phyloP scores from a whole-genome alignment of 139 green algal genomes.

The Coelastrella sp. region DNA sequence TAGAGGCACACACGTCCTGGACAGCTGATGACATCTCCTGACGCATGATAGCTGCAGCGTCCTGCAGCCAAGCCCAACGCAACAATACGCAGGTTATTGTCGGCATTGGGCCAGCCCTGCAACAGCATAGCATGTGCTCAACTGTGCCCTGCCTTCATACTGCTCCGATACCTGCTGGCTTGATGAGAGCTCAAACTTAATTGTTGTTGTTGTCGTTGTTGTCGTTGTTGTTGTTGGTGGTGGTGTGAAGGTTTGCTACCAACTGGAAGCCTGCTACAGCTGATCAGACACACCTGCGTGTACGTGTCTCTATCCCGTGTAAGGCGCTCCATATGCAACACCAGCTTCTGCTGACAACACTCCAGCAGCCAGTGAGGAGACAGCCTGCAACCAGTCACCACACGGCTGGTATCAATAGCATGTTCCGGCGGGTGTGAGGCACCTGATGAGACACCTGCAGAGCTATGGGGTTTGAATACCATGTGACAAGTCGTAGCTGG shows the following conservation, averaged over 20 bases:
- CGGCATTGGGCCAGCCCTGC: not conserved
- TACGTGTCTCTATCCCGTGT: slow-evolving; percentile 78
- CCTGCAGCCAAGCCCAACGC: not conserved
- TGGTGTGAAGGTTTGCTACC: too few relatives aligned
- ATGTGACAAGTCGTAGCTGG: too few relatives aligned
- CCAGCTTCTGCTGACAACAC: slow-evolving; percentile 70
- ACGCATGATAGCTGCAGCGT: slow-evolving; percentile 64
- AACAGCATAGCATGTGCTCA: not conserved
- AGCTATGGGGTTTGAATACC: too few relatives aligned
- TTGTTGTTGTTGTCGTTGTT: too few relatives aligned
- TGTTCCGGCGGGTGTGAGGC: not conserved
- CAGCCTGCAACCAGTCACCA: slow-evolving; percentile 52
- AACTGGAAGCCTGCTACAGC: too few relatives aligned
- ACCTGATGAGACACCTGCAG: too few relatives aligned
- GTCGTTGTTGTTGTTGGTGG: too few relatives aligned
- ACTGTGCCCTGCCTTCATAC: too few relatives aligned
- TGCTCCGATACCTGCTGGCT: too few relatives aligned
- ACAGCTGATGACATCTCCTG: slow-evolving; percentile 62
- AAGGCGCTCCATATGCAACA: slow-evolving; percentile 73
- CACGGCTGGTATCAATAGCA: too few relatives aligned
- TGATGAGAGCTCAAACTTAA: too few relatives aligned
- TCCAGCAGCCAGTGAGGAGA: slow-evolving; percentile 68
- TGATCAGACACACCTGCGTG: slow-evolving; percentile 9
- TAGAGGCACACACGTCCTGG: slow-evolving; percentile 54
- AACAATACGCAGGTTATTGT: not conserved